Conservation (phyloP, 768 basidiomycete species). For the Dioszegia hungarica region DNA sequence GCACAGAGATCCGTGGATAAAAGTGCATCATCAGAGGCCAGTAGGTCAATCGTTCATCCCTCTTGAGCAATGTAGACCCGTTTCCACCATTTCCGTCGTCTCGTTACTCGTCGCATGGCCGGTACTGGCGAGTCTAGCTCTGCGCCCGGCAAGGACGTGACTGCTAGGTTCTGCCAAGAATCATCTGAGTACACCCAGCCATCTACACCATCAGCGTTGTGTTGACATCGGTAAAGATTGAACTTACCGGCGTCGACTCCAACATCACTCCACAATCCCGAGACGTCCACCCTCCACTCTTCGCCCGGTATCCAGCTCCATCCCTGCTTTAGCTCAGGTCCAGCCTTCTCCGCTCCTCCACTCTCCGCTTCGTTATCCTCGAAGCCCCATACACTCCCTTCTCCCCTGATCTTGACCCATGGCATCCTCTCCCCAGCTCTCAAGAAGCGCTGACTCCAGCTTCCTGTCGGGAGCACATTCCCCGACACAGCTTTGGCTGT, state of each 20-base stretch:
- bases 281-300: constrained; percentile 45
- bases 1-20: no score
- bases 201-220: constrained; percentile 18
- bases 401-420: constrained; percentile 31
- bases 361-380: constrained; percentile 6
- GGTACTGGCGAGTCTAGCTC: constrained; percentile 12
- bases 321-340: constrained; percentile 32
- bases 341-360: constrained; percentile 19
- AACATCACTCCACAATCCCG: constrained; percentile 35
- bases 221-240: background rate
- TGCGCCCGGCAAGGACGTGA: constrained; percentile 21
- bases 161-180: constrained; percentile 41
- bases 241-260: constrained; percentile 38
- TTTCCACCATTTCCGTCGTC: constrained; percentile 44
- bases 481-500: constrained; percentile 4
- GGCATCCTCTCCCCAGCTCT: constrained; percentile 35
- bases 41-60: no score
- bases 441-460: constrained; percentile 11
- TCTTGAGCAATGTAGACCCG: constrained; percentile 24
- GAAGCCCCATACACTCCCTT: background rate
- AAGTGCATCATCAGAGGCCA: no score
- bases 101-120: constrained; percentile 22
- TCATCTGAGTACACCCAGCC: constrained; percentile 48
- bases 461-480: constrained; percentile 15
- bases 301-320: constrained; percentile 43